Percentiles rank a stretch among this genome's conserved stretches.
These are phyloP conservation scores for Trichophyton benhamiae DNA, from an alignment of 2,329 filamentous ascomycete genomes.

Conservation along the genomic window DNA sequence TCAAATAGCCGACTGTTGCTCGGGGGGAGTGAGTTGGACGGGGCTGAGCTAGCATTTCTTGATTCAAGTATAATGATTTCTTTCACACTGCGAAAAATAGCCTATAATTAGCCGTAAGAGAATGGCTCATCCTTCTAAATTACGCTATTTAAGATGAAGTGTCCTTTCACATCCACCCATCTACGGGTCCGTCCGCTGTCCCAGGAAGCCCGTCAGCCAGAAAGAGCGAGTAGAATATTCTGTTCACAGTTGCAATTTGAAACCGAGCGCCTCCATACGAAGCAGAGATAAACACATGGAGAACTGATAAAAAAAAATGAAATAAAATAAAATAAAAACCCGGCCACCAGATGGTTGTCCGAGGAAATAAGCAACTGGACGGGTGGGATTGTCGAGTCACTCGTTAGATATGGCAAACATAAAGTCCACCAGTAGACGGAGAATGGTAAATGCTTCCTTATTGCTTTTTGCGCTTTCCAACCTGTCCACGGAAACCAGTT, in stretches of 20 bases:
- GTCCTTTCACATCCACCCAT: background rate
- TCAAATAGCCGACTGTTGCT: background rate
- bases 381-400: background rate
- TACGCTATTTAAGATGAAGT: background rate
- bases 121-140: background rate
- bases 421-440: background rate
- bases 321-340: too few relatives aligned
- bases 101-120: background rate
- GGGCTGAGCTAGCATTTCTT: background rate
- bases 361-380: background rate
- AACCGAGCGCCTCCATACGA: background rate
- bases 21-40: background rate
- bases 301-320: background rate
- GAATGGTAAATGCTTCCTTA: background rate
- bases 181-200: background rate
- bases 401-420: background rate
- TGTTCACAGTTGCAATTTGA: background rate
- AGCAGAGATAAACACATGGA: background rate
- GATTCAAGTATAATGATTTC: background rate
- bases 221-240: background rate
- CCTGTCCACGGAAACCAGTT: conserved; percentile 98
- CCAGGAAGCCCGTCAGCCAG: background rate
- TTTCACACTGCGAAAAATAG: too few relatives aligned
- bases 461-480: conserved; percentile 96
- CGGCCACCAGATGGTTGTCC: background rate